These are phyloP conservation scores for Rhizoclosmatium globosum DNA, from an alignment of 192 early-diverging fungal species.

Conservation along the genomic window DNA sequence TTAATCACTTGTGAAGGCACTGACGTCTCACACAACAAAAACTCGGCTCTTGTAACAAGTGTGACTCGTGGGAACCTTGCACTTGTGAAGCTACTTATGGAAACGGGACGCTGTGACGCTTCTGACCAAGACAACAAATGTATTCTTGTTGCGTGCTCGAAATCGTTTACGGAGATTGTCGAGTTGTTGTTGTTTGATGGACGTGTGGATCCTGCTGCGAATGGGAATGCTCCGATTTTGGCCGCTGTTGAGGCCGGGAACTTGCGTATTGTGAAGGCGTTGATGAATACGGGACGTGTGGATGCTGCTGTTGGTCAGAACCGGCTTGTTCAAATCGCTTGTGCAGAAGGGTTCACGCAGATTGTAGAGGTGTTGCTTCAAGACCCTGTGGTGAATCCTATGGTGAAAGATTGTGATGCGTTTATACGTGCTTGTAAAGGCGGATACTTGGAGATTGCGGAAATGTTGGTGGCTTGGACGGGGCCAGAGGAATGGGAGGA, in stretches of 20 bases:
- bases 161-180: slow-evolving; percentile 18
- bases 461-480: slow-evolving; percentile 18
- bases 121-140: slow-evolving; percentile 22
- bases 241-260: slow-evolving; percentile 8
- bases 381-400: neutral
- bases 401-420: neutral
- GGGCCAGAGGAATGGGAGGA: neutral
- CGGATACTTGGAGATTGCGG: slow-evolving; percentile 15
- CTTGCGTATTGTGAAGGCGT: neutral
- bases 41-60: slow-evolving; percentile 8
- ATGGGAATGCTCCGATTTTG: slow-evolving; percentile 5
- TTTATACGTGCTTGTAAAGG: slow-evolving; percentile 7
- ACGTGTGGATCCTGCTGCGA: neutral
- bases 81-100: neutral
- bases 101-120: slow-evolving; percentile 7
- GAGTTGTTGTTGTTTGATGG: neutral
- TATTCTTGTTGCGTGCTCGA: slow-evolving; percentile 10
- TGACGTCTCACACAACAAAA: slow-evolving; percentile 23
- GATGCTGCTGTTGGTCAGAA: slow-evolving; percentile 3
- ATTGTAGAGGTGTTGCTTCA: slow-evolving; percentile 5
- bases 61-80: neutral
- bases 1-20: neutral
- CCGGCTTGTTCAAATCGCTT: neutral
- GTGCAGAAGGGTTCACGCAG: neutral
- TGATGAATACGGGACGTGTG: neutral